Evolutionary conservation across 345 rosid species (phyloP), one percentile per base, ranked within the genome.

Genomic region (Eucalyptus dawsonii): DNA sequence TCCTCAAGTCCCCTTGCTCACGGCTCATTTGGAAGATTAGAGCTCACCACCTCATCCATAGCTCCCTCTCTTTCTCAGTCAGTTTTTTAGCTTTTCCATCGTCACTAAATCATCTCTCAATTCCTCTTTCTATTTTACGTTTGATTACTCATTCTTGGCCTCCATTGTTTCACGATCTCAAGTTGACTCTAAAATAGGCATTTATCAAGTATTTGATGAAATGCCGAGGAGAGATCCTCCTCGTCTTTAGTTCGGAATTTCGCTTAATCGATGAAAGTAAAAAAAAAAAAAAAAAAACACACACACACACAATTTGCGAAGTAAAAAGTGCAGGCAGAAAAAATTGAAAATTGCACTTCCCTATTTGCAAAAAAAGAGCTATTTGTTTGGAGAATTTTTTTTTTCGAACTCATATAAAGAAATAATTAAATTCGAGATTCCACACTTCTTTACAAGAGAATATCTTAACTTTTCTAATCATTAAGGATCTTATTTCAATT

Each of bases 221-320:
- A 24, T 56, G 29, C 29, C 3, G 3, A 4, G 62, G 13, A 24
- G 14, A 24, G 29, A 56, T 24, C 62, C 12, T 24, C 62, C 62
- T 10, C 2, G 1, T 11, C 29, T 24, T 22, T 24, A 56, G 2
- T 56, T 22, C 0, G 24, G 1, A 56, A 24, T 24, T 56, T 10
- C 0, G 29, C 7, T 56, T 56, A 24, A 56, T 60, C 14, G 0
- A 29, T 8, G 11, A n/a, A n/a, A 65, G 19, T 31, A 0, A 65
- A 65, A n/a, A 29, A 7, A 29, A 13, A 60, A 29, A 27, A 60
- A 1, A 15, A n/a, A 53, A 7, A n/a, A n/a, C n/a, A n/a, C n/a
- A n/a, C n/a, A 4, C 0, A 53, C 58, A n/a, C 40, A n/a, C 8
- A n/a, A 65, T 65, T n/a, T 15, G 19, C 21, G 2, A 7, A 13